A percentile compares a stretch with the other conserved stretches of the same genome.
These are phyloP conservation scores for Tinospora cordifolia DNA, from an alignment of 164 flowering plant genomes.

Conservation along the genomic window DNA sequence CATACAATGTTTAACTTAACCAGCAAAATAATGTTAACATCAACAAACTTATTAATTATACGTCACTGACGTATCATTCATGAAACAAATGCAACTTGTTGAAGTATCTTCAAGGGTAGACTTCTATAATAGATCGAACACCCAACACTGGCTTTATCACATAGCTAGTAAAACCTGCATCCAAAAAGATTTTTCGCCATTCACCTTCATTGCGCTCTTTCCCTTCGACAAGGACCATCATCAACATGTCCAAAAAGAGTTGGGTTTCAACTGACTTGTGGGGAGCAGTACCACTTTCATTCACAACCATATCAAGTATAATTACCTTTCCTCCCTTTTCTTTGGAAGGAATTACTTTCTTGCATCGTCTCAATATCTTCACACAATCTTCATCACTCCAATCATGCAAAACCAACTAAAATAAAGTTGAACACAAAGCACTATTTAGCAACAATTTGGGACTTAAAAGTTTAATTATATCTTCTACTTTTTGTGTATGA, in stretches of 20 bases:
- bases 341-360: not conserved
- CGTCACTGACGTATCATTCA: too few relatives aligned
- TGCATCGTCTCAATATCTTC: not conserved
- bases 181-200: not conserved
- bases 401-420: slow-evolving; percentile 7
- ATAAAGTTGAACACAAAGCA: too few relatives aligned
- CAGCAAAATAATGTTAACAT: too few relatives aligned
- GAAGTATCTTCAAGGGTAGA: not conserved
- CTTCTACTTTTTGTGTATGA: too few relatives aligned
- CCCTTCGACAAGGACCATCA: not conserved
- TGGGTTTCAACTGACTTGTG: too few relatives aligned
- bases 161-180: not conserved
- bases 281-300: too few relatives aligned
- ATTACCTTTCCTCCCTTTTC: not conserved
- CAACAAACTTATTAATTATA: too few relatives aligned
- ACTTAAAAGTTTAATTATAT: too few relatives aligned
- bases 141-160: not conserved
- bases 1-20: too few relatives aligned
- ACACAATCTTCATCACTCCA: not conserved
- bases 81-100: too few relatives aligned
- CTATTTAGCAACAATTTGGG: too few relatives aligned
- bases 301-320: not conserved
- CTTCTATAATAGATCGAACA: not conserved
- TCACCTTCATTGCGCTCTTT: not conserved
- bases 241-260: not conserved